Percentiles rank a stretch among this genome's conserved stretches.
Conservation (phyloP, 2,329 filamentous ascomycete species). For the Venturia asperata region DNA sequence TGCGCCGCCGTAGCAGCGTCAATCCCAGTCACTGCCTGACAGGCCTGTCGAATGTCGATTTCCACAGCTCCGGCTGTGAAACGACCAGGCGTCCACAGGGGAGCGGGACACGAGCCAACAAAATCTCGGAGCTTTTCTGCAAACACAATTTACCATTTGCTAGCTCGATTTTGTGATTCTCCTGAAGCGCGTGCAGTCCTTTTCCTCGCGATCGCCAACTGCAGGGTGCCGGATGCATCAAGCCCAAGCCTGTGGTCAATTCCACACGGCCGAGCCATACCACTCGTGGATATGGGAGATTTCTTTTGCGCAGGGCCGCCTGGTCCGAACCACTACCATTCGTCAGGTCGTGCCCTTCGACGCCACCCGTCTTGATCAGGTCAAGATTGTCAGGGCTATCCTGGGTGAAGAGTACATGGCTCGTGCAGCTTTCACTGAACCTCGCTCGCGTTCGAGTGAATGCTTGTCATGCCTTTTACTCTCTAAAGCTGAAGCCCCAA, state of each 20-base stretch:
- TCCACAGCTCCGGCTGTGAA: neutral
- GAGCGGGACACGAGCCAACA: neutral
- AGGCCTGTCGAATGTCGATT: neutral
- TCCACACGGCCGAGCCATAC: conserved; percentile 7
- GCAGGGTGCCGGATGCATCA: neutral
- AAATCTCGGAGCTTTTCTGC: conserved; percentile 6
- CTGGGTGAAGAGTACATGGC: conserved; percentile 5
- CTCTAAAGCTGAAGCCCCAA: conserved; percentile 5
- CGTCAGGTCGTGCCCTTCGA: neutral
- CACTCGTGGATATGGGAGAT: neutral
- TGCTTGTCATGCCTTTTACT: neutral
- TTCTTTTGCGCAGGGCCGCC: conserved; percentile 9
- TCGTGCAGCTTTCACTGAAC: conserved; percentile 3
- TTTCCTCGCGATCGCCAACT: conserved; percentile 1
- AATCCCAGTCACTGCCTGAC: neutral
- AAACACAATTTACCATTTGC: too few relatives aligned
- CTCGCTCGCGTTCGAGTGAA: neutral
- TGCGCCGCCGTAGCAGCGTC: neutral
- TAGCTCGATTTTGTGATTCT: neutral
- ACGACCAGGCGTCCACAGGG: conserved; percentile 3
- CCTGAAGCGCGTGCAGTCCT: neutral
- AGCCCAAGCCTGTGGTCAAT: conserved; percentile 1
- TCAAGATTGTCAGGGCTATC: neutral
- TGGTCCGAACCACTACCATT: neutral
- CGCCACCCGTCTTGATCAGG: conserved; percentile 8